Conservation (phyloP, 2,329 filamentous ascomycete species). For the Pseudocercospora fuligena region DNA sequence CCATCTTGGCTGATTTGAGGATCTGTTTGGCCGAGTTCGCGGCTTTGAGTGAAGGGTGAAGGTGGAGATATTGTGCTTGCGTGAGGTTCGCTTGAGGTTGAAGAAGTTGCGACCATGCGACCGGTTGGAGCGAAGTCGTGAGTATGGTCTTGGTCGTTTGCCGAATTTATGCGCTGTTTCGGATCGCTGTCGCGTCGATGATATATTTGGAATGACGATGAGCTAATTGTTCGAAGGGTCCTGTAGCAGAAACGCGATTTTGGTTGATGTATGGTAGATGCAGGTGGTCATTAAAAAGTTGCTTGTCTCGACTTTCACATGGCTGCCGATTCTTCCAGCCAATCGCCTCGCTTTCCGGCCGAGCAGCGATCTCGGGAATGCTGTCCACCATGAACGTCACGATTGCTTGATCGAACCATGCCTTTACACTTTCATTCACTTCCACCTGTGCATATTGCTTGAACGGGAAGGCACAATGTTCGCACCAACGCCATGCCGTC, state of each 20-base stretch:
- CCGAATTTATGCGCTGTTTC: background rate
- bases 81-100: constrained; percentile 11
- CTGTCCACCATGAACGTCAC: background rate
- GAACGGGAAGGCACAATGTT: constrained; percentile 22
- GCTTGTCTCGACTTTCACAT: background rate
- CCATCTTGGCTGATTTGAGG: constrained; percentile 26
- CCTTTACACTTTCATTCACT: background rate
- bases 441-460: background rate
- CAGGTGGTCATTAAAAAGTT: background rate
- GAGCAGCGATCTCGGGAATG: background rate
- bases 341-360: background rate
- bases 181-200: background rate
- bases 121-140: background rate
- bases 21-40: constrained; percentile 37
- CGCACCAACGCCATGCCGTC: constrained; percentile 30
- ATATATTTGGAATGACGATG: background rate
- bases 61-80: background rate
- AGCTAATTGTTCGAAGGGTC: background rate
- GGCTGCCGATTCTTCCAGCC: background rate
- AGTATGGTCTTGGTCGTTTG: background rate
- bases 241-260: background rate
- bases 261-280: background rate
- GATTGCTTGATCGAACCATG: constrained; percentile 8
- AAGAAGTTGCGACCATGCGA: constrained; percentile 21
- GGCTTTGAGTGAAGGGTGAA: constrained; percentile 14